A percentile compares a stretch with the other conserved stretches of the same genome.
phyloP scores from a whole-genome alignment of 2,329 filamentous ascomycete genomes.

The Exophiala calicioides region DNA sequence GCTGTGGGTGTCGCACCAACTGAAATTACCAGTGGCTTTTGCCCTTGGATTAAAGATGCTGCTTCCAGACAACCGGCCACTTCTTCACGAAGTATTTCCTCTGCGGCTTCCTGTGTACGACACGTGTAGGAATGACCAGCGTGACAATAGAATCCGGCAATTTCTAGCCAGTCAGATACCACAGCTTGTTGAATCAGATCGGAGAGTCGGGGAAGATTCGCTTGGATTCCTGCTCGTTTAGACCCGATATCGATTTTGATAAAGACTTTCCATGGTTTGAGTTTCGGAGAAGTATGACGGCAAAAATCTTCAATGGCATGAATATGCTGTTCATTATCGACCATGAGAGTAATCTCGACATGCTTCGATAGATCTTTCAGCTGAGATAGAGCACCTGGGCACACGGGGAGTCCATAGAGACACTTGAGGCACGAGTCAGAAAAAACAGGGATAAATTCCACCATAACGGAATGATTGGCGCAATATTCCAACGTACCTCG shows the following conservation, averaged over 20 bases:
- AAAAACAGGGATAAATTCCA: no score
- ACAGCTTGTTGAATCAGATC: not conserved
- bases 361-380: not conserved
- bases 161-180: not conserved
- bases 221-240: not conserved
- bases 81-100: not conserved
- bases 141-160: slow-evolving; percentile 3
- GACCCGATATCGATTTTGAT: not conserved
- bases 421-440: not conserved
- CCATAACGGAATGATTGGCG: no score
- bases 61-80: not conserved
- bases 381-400: not conserved
- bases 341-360: not conserved
- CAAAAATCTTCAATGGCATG: not conserved
- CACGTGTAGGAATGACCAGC: not conserved
- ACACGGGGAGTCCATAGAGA: not conserved
- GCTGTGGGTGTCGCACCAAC: no score
- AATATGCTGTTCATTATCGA: not conserved
- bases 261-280: slow-evolving; percentile 1
- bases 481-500: not conserved
- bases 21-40: no score
- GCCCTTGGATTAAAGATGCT: no score
- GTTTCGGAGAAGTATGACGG: not conserved
- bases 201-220: not conserved
- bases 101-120: not conserved